phyloP scores from a whole-genome alignment of 2,329 filamentous ascomycete species.

The Clarireedia hainanense region DNA sequence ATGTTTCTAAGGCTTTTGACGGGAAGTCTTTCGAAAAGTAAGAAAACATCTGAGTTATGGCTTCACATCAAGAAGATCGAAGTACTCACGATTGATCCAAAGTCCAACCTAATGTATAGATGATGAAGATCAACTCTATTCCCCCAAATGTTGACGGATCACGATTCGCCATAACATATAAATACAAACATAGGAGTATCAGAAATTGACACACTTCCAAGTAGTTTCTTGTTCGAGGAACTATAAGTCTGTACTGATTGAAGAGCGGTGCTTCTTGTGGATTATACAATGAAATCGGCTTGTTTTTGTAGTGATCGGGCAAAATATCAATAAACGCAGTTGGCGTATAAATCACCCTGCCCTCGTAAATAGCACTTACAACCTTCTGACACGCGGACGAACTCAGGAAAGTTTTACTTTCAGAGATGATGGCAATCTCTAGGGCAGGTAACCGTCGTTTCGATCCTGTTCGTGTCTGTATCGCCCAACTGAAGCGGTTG shows the following conservation, averaged over 20 bases:
- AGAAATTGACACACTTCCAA: constrained; percentile 70
- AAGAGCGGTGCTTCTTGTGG: constrained; percentile 66
- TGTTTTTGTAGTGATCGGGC: constrained; percentile 78
- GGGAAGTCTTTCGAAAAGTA: background rate
- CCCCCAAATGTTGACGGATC: constrained; percentile 47
- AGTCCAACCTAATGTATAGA: constrained; percentile 69
- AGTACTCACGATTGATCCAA: constrained; percentile 32
- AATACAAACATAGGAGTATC: constrained; percentile 59
- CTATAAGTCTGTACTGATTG: constrained; percentile 79
- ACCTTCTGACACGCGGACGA: constrained; percentile 75
- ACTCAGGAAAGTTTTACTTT: constrained; percentile 71
- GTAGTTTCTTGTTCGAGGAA: constrained; percentile 68
- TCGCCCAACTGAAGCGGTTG: constrained; percentile 32
- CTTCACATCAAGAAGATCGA: constrained; percentile 46
- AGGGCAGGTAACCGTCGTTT: constrained; percentile 57
- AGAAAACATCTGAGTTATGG: background rate
- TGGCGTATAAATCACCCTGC: constrained; percentile 74
- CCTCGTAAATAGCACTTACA: constrained; percentile 74
- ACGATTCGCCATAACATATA: constrained; percentile 63
- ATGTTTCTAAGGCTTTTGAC: background rate
- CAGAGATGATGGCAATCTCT: constrained; percentile 75
- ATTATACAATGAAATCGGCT: constrained; percentile 74
- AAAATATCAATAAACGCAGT: constrained; percentile 76
- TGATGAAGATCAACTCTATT: constrained; percentile 58
- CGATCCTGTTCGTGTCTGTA: constrained; percentile 36